Base-by-base conservation (phyloP, 306 rosid genomes). In the Canavalia gladiata region DNA sequence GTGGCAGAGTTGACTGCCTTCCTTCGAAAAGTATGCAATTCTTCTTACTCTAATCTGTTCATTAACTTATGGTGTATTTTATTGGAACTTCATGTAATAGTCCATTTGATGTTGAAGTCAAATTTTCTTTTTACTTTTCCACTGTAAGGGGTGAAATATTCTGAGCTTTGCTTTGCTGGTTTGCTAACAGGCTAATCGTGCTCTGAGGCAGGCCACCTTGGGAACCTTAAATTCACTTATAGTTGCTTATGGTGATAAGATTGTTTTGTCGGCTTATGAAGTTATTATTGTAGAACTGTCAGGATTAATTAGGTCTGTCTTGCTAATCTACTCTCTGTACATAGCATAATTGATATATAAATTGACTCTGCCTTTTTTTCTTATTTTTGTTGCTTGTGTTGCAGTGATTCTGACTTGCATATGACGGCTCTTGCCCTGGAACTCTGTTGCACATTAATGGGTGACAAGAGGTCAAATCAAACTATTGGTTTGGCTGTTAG, bases 351-450 rank as follows among this genome's bases (percentile, higher is more conserved):
- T 74, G 30, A 29, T 66, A 67, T 73, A 66, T 42, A 81, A 83
- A 31, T 77, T 83, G 63, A 63, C 68, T 72, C 31, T 45, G 51
- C 9, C 6, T 78, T 77, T 50, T 65, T 57, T 13, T 82, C 72
- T 77, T 33, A 52, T 12, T 77, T 70, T 66, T 46, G 30, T 69
- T 55, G 34, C 81, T 58, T 74, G 57, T 86, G 13, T 89, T 54
- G 56, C 87, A 96, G 99, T 88, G 99, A 96, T 87, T 96, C 98
- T 50, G 99, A 96, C 90, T 90, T 96, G 91, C 99, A 94, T 81
- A 94, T 96, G 98, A 92, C 99, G 28, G 98, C 98, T 43, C 99
- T 96, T 85, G 97, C 99, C 83, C 85, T 96, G 91, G 98, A 90
- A 82, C 94, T 96, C 47, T 94, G 98, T 87, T 92, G 97, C 89